These are phyloP conservation scores for Nakaseomyces delphensis DNA, from an alignment of 1,139 yeast species.

Conservation along the genomic window DNA sequence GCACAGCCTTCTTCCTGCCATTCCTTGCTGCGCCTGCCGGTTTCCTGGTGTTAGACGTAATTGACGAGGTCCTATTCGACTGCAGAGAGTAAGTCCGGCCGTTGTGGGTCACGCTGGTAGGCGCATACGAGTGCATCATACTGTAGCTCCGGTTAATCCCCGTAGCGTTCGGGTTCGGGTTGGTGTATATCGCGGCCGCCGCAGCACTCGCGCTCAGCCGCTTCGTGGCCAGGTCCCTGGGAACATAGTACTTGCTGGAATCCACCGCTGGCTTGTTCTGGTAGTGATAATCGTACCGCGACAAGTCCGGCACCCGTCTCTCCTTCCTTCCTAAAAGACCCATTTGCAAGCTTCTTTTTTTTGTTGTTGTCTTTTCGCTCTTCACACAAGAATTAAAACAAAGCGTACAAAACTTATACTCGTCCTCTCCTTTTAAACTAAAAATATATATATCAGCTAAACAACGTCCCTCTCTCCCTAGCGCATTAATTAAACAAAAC, in stretches of 20 bases:
- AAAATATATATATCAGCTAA: no score
- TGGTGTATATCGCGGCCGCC: slow-evolving; percentile 20
- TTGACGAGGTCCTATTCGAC: slow-evolving; percentile 3
- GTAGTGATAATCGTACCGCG: slow-evolving; percentile 31
- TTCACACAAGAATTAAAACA: no score
- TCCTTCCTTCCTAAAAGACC: slow-evolving; percentile 22
- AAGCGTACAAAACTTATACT: no score
- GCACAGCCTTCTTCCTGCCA: no score
- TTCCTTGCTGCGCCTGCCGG: no score
- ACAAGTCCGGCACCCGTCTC: slow-evolving; percentile 28
- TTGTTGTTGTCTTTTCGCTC: neutral
- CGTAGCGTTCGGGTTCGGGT: slow-evolving; percentile 8
- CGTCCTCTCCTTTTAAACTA: no score
- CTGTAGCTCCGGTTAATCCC: slow-evolving; percentile 8
- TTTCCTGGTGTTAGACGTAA: neutral
- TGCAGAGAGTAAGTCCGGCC: slow-evolving; percentile 6
- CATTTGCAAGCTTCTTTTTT: slow-evolving; percentile 15
- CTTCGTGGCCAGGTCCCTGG: slow-evolving; percentile 10
- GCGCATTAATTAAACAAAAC: no score
- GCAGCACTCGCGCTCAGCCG: slow-evolving; percentile 29
- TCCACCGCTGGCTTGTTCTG: slow-evolving; percentile 19
- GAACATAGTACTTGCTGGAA: slow-evolving; percentile 14
- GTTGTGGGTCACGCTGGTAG: neutral
- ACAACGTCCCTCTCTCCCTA: no score
- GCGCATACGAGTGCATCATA: slow-evolving; percentile 2